These are phyloP conservation scores for Fusarium virguliforme DNA, from an alignment of 2,329 filamentous ascomycete species.

Conservation along the genomic window DNA sequence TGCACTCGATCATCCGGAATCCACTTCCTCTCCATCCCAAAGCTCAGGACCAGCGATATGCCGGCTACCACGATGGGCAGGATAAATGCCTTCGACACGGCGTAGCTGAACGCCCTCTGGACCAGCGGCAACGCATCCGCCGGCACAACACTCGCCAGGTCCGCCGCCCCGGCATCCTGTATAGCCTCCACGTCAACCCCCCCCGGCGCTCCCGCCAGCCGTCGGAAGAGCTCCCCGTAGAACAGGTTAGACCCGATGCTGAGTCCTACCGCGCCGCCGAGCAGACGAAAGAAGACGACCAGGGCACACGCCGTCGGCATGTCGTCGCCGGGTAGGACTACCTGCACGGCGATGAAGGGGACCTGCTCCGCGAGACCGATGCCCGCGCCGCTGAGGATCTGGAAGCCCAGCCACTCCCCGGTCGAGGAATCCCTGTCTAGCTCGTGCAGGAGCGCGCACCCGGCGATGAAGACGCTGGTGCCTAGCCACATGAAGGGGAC, in stretches of 20 bases:
- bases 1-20: constrained; percentile 34
- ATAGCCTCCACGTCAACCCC: constrained; percentile 17
- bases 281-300: constrained; percentile 63
- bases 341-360: constrained; percentile 61
- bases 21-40: constrained; percentile 35
- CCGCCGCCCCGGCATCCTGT: constrained; percentile 22
- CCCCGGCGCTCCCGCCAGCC: constrained; percentile 11
- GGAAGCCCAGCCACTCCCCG: constrained; percentile 62
- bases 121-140: constrained; percentile 19
- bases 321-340: constrained; percentile 59
- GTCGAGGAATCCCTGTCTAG: constrained; percentile 53
- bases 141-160: constrained; percentile 15
- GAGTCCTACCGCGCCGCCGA: constrained; percentile 56
- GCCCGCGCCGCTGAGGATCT: constrained; percentile 61
- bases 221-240: constrained; percentile 21
- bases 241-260: constrained; percentile 36
- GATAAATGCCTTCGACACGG: constrained; percentile 21
- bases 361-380: constrained; percentile 61
- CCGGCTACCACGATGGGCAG: constrained; percentile 31
- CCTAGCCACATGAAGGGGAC: constrained; percentile 43
- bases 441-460: constrained; percentile 18
- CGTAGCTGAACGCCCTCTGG: constrained; percentile 20
- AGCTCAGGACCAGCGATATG: constrained; percentile 28
- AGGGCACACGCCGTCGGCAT: constrained; percentile 61
- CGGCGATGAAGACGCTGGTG: constrained; percentile 29